Base-by-base conservation (phyloP, 225 moss, liverwort and hornwort species). In the Pseudisothecium myosuroides region DNA sequence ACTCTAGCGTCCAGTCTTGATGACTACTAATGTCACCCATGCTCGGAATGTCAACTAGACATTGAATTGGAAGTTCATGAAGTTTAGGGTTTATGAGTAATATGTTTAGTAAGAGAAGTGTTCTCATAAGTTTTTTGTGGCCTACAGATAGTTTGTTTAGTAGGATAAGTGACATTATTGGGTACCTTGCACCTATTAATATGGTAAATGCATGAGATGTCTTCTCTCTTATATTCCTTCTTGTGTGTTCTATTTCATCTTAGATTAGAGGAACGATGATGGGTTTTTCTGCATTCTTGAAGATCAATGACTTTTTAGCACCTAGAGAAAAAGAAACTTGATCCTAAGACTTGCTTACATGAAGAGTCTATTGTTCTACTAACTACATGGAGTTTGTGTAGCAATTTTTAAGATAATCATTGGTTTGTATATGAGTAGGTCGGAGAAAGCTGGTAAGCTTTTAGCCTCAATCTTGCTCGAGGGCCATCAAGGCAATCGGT, bases 371-470 rank as follows among this genome's bases (percentile, higher is more conserved):
- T 80, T 56, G 28, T 39, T 39, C 58, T 39, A 39, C 58, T 17
- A 11, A 28, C 7, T 39, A 39, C 4, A 12, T 41, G 8, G 12
- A 41, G 5, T 41, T 5, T 43, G 6, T 80, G 60, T 60, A 41
- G 31, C 24, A 83, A 12, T 58, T 67, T 28, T 50, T 22, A 66
- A 62, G 23, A 34, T 63, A 34, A 29, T 77, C 50, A n/a, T 69
- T 67, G 80, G 54, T 86, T 62, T 83, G 39, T 34, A 43, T 75
- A 39, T 89, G 80, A 56, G 62, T 59, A 97, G 98, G 90, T 97
- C 98, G 5, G 96, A 97, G 87, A 98, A 98, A 92, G 96, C 96
- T 65, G 98, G 98, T 29, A 93, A 96, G 86, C 83, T 98, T 80
- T 91, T 97, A 43, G 98, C 98, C 6, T 90, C 89, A 89, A 91